phyloP scores from a whole-genome alignment of 805 yeast species.

The Kluyveromyces aestuarii region DNA sequence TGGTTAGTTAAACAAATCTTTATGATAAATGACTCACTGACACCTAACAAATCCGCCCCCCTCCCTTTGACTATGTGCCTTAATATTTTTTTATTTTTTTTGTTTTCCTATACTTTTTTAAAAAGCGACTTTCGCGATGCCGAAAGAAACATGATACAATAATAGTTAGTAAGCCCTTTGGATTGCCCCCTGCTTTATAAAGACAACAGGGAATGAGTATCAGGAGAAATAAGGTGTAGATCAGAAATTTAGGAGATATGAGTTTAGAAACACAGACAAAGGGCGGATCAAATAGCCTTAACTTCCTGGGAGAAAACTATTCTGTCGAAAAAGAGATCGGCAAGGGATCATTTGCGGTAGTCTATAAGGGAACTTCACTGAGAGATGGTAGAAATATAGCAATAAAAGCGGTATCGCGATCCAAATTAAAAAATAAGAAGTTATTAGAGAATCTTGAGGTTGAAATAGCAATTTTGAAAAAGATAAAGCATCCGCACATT shows the following conservation, averaged over 20 bases:
- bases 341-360: constrained; percentile 92
- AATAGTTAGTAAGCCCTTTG: not conserved
- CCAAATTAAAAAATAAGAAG: constrained; percentile 76
- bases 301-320: constrained; percentile 14
- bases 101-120: not conserved
- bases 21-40: not conserved
- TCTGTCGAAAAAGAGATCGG: constrained; percentile 59
- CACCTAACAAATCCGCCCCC: not conserved
- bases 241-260: not conserved
- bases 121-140: not conserved
- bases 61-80: not conserved
- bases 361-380: constrained; percentile 61
- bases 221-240: not conserved
- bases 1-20: too few relatives aligned
- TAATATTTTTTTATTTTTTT: too few relatives aligned
- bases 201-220: not conserved
- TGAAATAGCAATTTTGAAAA: constrained; percentile 82
- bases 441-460: constrained; percentile 84
- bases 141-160: not conserved
- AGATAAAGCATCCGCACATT: constrained; percentile 86
- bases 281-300: not conserved
- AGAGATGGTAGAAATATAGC: constrained; percentile 44
- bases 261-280: not conserved
- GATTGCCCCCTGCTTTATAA: not conserved
- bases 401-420: constrained; percentile 75